phyloP scores from a whole-genome alignment of 257 asterid genomes.

The Fraxinus quadrangulata region DNA sequence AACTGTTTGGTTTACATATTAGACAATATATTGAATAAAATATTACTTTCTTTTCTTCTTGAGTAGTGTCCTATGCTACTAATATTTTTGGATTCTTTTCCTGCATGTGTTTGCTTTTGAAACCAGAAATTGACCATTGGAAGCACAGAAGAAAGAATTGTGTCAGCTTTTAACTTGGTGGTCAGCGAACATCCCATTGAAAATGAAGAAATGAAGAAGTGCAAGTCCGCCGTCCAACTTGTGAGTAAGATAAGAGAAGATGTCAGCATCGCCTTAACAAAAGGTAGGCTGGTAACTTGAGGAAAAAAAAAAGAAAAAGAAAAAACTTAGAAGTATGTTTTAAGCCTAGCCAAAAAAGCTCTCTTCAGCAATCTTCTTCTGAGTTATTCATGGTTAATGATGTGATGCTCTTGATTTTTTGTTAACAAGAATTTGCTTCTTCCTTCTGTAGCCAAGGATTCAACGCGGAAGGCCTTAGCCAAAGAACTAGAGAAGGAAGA shows the following conservation, averaged over 20 bases:
- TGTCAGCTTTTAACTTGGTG: constrained; percentile 78
- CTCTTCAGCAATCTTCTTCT: constrained; percentile 2
- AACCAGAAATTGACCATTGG: constrained; percentile 87
- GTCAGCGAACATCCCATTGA: constrained; percentile 57
- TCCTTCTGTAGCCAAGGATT: constrained; percentile 63
- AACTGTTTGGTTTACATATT: constrained; percentile 31
- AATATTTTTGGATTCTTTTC: not conserved
- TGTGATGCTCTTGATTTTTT: constrained; percentile 5
- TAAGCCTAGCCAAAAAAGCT: not conserved
- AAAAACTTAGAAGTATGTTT: not conserved
- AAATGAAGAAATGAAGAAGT: constrained; percentile 78
- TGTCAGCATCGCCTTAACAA: constrained; percentile 56
- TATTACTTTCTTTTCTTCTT: not conserved
- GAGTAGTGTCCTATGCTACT: not conserved
- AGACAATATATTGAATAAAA: constrained; percentile 55
- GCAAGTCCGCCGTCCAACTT: constrained; percentile 68
- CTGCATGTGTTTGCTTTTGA: constrained; percentile 10
- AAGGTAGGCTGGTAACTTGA: constrained; percentile 45
- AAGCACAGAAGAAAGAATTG: constrained; percentile 80
- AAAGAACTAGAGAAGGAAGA: constrained; percentile 81
- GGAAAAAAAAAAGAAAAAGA: not conserved
- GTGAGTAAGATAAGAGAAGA: constrained; percentile 79
- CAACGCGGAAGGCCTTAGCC: constrained; percentile 57
- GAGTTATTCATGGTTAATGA: not conserved
- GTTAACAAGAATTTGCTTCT: constrained; percentile 16